Conservation (phyloP, 2,329 filamentous ascomycete species). For the Trichoderma sp. region DNA sequence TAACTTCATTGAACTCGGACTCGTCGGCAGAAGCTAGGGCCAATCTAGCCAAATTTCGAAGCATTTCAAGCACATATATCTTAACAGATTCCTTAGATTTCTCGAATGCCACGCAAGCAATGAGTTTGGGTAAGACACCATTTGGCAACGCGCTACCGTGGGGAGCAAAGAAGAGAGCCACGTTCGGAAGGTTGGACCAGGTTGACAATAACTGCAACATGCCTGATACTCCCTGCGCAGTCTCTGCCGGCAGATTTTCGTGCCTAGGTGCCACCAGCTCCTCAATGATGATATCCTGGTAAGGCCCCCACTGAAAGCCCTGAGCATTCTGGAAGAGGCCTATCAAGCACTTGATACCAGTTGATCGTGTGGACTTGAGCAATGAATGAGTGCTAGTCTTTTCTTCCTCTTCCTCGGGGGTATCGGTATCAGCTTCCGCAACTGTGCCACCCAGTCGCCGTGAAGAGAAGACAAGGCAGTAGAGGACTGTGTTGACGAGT, state of each 20-base stretch:
- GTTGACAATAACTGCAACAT: constrained; percentile 77
- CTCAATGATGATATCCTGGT: constrained; percentile 68
- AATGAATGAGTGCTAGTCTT: constrained; percentile 57
- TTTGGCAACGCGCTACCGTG: constrained; percentile 48
- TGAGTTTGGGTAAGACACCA: constrained; percentile 68
- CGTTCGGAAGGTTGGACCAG: constrained; percentile 71
- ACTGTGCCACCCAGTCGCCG: constrained; percentile 53
- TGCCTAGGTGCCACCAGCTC: constrained; percentile 78
- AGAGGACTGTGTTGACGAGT: constrained; percentile 76
- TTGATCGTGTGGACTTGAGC: constrained; percentile 65
- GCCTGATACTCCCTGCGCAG: constrained; percentile 84
- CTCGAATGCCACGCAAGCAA: constrained; percentile 69
- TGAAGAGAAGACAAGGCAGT: constrained; percentile 74
- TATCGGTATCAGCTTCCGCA: constrained; percentile 36
- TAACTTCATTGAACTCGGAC: constrained; percentile 58
- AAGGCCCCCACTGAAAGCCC: constrained; percentile 70
- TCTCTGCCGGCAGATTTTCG: constrained; percentile 78
- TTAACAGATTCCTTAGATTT: constrained; percentile 88
- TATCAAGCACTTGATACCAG: constrained; percentile 80
- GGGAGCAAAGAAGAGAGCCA: constrained; percentile 65
- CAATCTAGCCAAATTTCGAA: constrained; percentile 68
- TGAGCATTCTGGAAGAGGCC: constrained; percentile 74
- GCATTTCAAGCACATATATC: constrained; percentile 73
- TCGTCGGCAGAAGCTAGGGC: constrained; percentile 57
- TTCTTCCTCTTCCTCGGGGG: constrained; percentile 46